These are phyloP conservation scores for Serendipita sp. DNA, from an alignment of 768 basidiomycete species.

Conservation along the genomic window DNA sequence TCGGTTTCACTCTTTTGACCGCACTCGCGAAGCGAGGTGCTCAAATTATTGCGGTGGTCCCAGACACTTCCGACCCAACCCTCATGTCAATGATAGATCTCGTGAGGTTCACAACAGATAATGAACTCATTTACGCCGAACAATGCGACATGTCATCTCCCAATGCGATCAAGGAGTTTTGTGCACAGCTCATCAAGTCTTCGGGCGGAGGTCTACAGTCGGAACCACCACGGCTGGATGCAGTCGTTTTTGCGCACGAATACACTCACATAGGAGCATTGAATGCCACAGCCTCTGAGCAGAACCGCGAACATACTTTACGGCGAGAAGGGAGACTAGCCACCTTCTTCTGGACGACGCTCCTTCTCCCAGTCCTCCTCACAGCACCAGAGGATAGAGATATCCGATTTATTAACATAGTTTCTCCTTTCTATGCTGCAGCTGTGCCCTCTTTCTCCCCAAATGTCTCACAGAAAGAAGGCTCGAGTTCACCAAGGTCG, in stretches of 20 bases:
- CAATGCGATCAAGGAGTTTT: constrained; percentile 51
- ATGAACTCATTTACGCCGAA: constrained; percentile 67
- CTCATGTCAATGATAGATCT: constrained; percentile 38
- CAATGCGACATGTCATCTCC: constrained; percentile 57
- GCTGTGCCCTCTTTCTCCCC: constrained; percentile 33
- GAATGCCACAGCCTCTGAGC: constrained; percentile 20
- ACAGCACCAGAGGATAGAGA: constrained; percentile 77
- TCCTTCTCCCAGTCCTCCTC: constrained; percentile 64
- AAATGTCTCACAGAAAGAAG: not conserved
- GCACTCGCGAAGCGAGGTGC: constrained; percentile 58
- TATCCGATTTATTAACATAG: constrained; percentile 72
- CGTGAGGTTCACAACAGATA: constrained; percentile 49
- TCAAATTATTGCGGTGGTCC: constrained; percentile 57
- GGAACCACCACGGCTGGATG: constrained; percentile 53
- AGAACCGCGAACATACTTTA: constrained; percentile 18
- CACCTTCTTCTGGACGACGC: constrained; percentile 63
- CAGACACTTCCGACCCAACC: constrained; percentile 37
- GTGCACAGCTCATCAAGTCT: constrained; percentile 41
- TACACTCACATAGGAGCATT: constrained; percentile 46
- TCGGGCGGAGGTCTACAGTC: constrained; percentile 22
- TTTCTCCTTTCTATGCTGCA: constrained; percentile 84
- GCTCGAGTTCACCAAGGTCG: not conserved
- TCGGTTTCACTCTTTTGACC: constrained; percentile 52
- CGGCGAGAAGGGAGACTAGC: constrained; percentile 42
- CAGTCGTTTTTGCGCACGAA: constrained; percentile 63